A percentile compares a stretch with the other conserved stretches of the same genome.
phyloP scores from a whole-genome alignment of 305 asterid species.

The Salvia sclarea region DNA sequence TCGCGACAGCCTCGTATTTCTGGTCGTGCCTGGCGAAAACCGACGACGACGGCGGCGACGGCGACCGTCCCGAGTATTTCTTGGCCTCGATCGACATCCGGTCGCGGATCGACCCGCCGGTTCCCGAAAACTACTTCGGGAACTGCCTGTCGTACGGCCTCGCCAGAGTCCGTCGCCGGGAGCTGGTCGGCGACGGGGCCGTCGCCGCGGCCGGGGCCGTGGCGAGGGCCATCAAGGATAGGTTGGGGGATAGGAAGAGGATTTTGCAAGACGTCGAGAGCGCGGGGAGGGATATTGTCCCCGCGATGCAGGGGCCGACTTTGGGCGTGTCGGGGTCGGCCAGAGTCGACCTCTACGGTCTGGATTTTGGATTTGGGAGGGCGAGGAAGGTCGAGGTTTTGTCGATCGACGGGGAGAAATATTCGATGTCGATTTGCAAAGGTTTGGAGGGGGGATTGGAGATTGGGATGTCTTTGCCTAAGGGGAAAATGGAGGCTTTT shows the following conservation, averaged over 20 bases:
- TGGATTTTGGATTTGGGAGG: constrained; percentile 53
- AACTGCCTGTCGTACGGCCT: constrained; percentile 33
- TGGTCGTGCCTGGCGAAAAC: constrained; percentile 41
- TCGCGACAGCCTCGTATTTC: constrained; percentile 31
- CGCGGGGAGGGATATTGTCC: no score
- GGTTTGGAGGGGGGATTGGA: constrained; percentile 47
- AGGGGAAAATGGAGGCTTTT: constrained; percentile 39
- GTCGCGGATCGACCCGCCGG: constrained; percentile 35
- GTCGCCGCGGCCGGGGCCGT: constrained; percentile 27
- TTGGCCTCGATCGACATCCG: constrained; percentile 31
- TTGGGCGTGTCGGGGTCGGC: constrained; percentile 40
- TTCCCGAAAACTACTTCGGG: constrained; percentile 44
- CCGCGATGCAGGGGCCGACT: background rate
- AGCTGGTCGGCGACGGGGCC: constrained; percentile 30
- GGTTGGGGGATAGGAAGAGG: constrained; percentile 28
- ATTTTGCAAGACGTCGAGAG: constrained; percentile 27
- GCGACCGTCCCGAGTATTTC: constrained; percentile 21
- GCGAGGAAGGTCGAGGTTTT: constrained; percentile 37
- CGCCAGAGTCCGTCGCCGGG: background rate
- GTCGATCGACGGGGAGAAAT: constrained; percentile 41
- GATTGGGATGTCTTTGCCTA: constrained; percentile 42
- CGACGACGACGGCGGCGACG: background rate
- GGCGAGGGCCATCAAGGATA: constrained; percentile 27
- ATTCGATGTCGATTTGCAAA: constrained; percentile 35
- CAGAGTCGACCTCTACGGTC: constrained; percentile 29